phyloP scores from a whole-genome alignment of 2,329 filamentous ascomycete genomes.

The Drechslera avenae region DNA sequence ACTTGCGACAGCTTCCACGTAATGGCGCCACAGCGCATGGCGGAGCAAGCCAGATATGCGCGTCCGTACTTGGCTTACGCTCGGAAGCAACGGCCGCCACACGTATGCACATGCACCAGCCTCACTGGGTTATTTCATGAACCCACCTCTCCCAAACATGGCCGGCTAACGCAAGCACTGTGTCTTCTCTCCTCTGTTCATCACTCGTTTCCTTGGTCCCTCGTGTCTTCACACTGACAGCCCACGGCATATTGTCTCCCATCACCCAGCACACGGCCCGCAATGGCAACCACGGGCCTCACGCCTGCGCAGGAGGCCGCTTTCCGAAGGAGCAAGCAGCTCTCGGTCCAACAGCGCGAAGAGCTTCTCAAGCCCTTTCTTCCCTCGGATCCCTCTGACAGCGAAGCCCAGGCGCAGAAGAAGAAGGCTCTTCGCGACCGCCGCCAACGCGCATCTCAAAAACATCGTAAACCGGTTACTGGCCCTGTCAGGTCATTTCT shows the following conservation, averaged over 20 bases:
- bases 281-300: conserved; percentile 44
- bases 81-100: conserved; percentile 35
- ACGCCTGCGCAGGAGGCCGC: conserved; percentile 38
- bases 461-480: conserved; percentile 48
- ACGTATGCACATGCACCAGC: conserved; percentile 38
- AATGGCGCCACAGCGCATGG: conserved; percentile 39
- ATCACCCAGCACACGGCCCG: conserved; percentile 10
- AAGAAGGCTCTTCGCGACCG: conserved; percentile 20
- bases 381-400: conserved; percentile 50
- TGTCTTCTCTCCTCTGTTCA: conserved; percentile 1
- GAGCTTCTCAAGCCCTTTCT: conserved; percentile 59
- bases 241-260: conserved; percentile 8
- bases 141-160: conserved; percentile 20
- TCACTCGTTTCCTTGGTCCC: not conserved
- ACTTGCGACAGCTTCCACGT: conserved; percentile 37
- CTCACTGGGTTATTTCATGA: conserved; percentile 32
- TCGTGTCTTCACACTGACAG: not conserved
- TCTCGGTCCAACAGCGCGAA: conserved; percentile 57
- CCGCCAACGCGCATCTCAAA: conserved; percentile 16
- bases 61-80: conserved; percentile 23
- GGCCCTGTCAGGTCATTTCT: conserved; percentile 66
- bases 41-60: conserved; percentile 35
- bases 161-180: conserved; percentile 14
- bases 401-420: conserved; percentile 18
- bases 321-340: conserved; percentile 44